A percentile compares a stretch with the other conserved stretches of the same genome.
These are phyloP conservation scores for Ensete ventricosum DNA, from an alignment of 176 grass and related monocot species.

Conservation along the genomic window DNA sequence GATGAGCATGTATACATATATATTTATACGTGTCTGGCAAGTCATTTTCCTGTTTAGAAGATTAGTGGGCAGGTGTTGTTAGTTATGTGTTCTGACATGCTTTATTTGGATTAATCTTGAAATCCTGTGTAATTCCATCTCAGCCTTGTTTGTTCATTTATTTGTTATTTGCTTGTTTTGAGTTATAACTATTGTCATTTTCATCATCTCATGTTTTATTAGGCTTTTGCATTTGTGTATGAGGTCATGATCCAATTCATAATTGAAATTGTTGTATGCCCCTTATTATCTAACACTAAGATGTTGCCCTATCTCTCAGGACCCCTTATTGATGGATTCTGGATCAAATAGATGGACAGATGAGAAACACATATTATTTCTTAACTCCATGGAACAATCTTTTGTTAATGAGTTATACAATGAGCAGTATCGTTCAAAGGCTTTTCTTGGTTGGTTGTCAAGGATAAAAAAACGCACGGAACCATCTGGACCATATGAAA, in stretches of 20 bases:
- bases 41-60: too few relatives aligned
- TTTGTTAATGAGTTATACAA: constrained; percentile 49
- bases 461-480: constrained; percentile 11
- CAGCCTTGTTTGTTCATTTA: too few relatives aligned
- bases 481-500: constrained; percentile 22
- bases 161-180: too few relatives aligned
- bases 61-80: too few relatives aligned
- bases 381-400: constrained; percentile 57
- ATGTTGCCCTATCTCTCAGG: constrained; percentile 34
- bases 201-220: too few relatives aligned
- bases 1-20: neutral
- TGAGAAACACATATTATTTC: constrained; percentile 77
- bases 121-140: too few relatives aligned
- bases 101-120: too few relatives aligned
- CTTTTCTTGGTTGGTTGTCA: constrained; percentile 25
- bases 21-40: too few relatives aligned
- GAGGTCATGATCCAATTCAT: too few relatives aligned
- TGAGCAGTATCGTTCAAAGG: constrained; percentile 28
- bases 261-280: neutral
- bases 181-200: too few relatives aligned
- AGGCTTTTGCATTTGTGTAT: too few relatives aligned
- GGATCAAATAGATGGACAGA: constrained; percentile 62
- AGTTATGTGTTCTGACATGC: too few relatives aligned
- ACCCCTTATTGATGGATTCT: constrained; percentile 25
- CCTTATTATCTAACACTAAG: constrained; percentile 8